Evolutionary conservation across 164 flowering plant genomes (phyloP), one percentile per base, ranked within the genome.

Genomic region (Sedum album): DNA sequence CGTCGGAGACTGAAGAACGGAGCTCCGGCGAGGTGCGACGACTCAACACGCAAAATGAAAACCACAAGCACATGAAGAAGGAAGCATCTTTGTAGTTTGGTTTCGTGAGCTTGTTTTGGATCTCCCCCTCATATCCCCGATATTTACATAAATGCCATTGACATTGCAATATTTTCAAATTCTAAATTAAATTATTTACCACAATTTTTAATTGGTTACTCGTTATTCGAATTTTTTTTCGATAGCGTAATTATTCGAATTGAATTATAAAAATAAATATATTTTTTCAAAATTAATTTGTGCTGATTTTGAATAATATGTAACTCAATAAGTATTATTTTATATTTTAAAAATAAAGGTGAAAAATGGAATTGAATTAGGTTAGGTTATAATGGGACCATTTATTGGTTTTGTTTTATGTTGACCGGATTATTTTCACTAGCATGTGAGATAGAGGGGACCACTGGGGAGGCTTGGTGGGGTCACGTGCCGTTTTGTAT

Each of bases 401-500:
- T 57, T 57, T 57, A 57, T 23, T 44, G 21, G 23, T 49, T 25
- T 57, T 20, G 62, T 57, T 57, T 57, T 57, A 11, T 13, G 62
- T 57, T 57, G 60, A 55, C 60, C 60, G 15, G 30, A 25, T 55
- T 55, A 55, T 10, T 55, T 55, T 49, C 55, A 7, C 15, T 55
- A 55, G 33, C 62, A 57, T 57, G 62, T 57, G 62, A 57, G 6
- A 14, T 11, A 2, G 31, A 13, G 18, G 62, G 62, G 33, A 28
- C 62, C 33, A 57, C 62, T 28, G 62, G 57, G 38, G 1, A 51
- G 6, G 57, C 57, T n/a, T n/a, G 57, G 62, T 57, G 33, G 62
- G 62, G 62, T 57, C 62, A 57, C 62, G 33, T 57, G 62, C 62
- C 62, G 62, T 26, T 57, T 57, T 23, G 13, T 57, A 57, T 28